phyloP scores from a whole-genome alignment of 208 protist genomes.

The Leishmania mexicana region DNA sequence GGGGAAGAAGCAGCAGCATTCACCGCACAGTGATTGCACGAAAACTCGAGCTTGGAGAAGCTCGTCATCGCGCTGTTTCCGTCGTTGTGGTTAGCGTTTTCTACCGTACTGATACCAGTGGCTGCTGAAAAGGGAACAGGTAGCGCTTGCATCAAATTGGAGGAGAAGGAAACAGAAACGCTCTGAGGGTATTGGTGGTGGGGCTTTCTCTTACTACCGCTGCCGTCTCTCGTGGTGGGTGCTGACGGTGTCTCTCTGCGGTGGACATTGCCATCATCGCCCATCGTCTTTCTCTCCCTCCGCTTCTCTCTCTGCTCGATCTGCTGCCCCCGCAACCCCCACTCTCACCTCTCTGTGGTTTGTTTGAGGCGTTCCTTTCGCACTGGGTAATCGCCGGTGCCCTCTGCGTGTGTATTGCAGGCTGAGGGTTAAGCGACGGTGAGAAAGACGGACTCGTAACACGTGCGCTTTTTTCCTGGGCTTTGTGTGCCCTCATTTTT shows the following conservation, averaged over 20 bases:
- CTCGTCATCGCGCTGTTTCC: not conserved
- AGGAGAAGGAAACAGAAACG: not conserved
- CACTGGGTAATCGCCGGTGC: not conserved
- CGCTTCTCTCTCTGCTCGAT: no score
- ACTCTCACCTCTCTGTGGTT: not conserved
- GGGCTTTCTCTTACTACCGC: not conserved
- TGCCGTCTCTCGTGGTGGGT: not conserved
- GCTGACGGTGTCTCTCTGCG: not conserved
- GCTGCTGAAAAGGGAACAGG: not conserved
- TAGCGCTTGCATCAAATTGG: not conserved
- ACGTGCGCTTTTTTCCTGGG: not conserved
- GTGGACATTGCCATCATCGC: not conserved
- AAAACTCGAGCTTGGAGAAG: not conserved
- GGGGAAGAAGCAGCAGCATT: not conserved
- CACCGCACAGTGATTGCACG: not conserved
- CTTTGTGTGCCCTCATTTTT: not conserved
- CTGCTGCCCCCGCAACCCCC: no score
- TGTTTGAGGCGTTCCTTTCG: not conserved
- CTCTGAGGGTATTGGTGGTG: not conserved
- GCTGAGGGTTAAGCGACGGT: not conserved
- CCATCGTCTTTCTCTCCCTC: not conserved
- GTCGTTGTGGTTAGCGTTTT: not conserved
- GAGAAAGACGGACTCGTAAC: not conserved
- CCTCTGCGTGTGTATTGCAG: not conserved
- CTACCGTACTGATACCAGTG: not conserved